Conservation (phyloP, 495 filamentous ascomycete genomes). For the Beverwykella pulmonaria region DNA sequence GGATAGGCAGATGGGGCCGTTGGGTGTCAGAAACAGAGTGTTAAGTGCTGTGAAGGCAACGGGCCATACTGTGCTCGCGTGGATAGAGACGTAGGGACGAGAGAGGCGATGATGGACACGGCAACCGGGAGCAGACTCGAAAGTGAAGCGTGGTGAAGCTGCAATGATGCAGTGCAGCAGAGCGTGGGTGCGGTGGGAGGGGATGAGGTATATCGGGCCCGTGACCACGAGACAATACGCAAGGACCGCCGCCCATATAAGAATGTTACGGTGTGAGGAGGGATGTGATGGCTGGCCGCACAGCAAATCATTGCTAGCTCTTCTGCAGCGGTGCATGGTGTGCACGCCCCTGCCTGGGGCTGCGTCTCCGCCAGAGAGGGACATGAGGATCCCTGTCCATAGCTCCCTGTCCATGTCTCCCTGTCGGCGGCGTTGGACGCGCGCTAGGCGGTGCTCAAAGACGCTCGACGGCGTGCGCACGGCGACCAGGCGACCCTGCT, state of each 20-base stretch:
- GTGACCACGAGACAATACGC: slow-evolving; percentile 23
- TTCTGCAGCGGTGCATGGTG: slow-evolving; percentile 10
- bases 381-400: not conserved
- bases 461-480: not conserved
- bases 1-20: not conserved
- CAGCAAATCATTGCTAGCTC: slow-evolving; percentile 30
- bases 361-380: slow-evolving; percentile 26
- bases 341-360: slow-evolving; percentile 13
- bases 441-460: slow-evolving; percentile 13
- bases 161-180: slow-evolving; percentile 3
- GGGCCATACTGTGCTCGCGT: not conserved
- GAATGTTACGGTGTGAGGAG: slow-evolving; percentile 23
- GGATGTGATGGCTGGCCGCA: slow-evolving; percentile 26
- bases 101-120: not conserved
- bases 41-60: not conserved
- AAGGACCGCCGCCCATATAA: slow-evolving; percentile 32
- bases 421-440: slow-evolving; percentile 11
- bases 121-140: not conserved
- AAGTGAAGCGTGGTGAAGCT: not conserved
- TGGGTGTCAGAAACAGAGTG: not conserved
- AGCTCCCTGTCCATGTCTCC: not conserved
- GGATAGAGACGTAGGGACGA: not conserved
- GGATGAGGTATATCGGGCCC: slow-evolving; percentile 33
- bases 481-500: not conserved
- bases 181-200: not conserved